Base-by-base conservation (phyloP, 768 basidiomycete genomes). In the Russula virescens region DNA sequence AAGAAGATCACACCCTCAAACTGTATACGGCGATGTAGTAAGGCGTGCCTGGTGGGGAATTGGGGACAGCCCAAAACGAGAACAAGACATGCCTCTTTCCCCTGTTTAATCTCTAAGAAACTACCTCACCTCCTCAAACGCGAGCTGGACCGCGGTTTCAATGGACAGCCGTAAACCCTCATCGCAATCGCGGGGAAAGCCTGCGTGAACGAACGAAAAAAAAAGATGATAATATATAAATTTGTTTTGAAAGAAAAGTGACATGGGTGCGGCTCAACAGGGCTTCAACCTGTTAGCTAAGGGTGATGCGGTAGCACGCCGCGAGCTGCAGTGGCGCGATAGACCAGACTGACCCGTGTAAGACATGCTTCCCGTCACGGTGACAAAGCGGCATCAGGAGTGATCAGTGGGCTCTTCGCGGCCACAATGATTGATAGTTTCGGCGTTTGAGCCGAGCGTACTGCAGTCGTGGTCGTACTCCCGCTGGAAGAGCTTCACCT, bases 271-370 rank as follows among this genome's bases (percentile, higher is more conserved):
- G 31, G 3, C 8, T 31, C 31, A 8, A 8, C 31, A 8, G 31
- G 31, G 83, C 67, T 80, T 81, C 51, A 87, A 73, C n/a, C 74
- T 74, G 60, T 86, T 21, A 90, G 62, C 54, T 83, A 76, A 93
- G 73, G 67, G 87, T 86, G 21, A 71, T 80, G 60, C 72, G 74
- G 69, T 94, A 94, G 69, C 88, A 89, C 11, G 88, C 88, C 4
- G 78, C 77, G 16, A 94, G 78, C 63, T 83, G 79, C 62, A 71
- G 66, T 6, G 83, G 83, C 57, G 79, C 81, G 77, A 71, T 88
- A 91, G 1, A 89, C 72, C 0, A 91, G 91, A 13, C 91, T 91
- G 18, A 93, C 91, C 91, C 80, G 68, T 93, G 91, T 46, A 94
- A 89, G 62, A 94, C 78, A 70, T 87, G 79, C 42, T 80, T 80